Percentiles rank a stretch among this genome's conserved stretches.
These are phyloP conservation scores for Tricladium varicosporioides DNA, from an alignment of 2,329 filamentous ascomycete species.

Conservation along the genomic window DNA sequence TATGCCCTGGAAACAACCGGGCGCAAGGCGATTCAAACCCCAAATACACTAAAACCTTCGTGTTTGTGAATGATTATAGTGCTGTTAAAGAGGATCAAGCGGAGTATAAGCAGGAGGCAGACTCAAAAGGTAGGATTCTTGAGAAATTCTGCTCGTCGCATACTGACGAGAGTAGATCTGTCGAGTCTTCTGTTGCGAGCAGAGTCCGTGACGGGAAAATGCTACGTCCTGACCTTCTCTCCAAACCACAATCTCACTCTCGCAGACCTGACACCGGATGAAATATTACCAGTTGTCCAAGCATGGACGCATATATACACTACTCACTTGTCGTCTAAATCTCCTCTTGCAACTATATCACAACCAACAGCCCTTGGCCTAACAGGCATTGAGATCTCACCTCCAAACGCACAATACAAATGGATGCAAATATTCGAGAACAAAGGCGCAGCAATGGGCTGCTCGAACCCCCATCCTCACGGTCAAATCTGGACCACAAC, in stretches of 20 bases:
- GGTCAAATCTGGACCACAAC: constrained; percentile 97
- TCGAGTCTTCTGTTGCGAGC: constrained; percentile 76
- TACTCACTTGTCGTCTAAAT: constrained; percentile 71
- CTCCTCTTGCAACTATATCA: constrained; percentile 52
- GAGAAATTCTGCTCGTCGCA: constrained; percentile 4
- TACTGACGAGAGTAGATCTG: constrained; percentile 52
- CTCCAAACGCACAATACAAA: constrained; percentile 73
- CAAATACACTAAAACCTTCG: constrained; percentile 80
- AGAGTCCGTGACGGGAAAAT: constrained; percentile 87
- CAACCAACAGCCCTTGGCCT: constrained; percentile 43
- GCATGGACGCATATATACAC: constrained; percentile 93
- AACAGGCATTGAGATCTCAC: constrained; percentile 39
- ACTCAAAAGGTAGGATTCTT: constrained; percentile 28
- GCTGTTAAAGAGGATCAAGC: constrained; percentile 93
- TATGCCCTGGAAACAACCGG: constrained; percentile 88
- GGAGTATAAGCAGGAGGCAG: constrained; percentile 57
- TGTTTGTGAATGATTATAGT: constrained; percentile 97
- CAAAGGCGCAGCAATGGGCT: constrained; percentile 96
- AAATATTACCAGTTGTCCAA: constrained; percentile 80
- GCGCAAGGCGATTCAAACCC: constrained; percentile 87
- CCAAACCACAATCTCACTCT: constrained; percentile 87
- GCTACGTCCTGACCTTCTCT: constrained; percentile 95
- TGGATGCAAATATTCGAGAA: constrained; percentile 99
- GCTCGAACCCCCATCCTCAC: constrained; percentile 96
- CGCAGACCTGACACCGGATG: constrained; percentile 74